Percentiles rank a stretch among this genome's conserved stretches.
Evolutionary conservation across 176 grass and related monocot species (phyloP).

Genomic region (Oropetium thomaeum): DNA sequence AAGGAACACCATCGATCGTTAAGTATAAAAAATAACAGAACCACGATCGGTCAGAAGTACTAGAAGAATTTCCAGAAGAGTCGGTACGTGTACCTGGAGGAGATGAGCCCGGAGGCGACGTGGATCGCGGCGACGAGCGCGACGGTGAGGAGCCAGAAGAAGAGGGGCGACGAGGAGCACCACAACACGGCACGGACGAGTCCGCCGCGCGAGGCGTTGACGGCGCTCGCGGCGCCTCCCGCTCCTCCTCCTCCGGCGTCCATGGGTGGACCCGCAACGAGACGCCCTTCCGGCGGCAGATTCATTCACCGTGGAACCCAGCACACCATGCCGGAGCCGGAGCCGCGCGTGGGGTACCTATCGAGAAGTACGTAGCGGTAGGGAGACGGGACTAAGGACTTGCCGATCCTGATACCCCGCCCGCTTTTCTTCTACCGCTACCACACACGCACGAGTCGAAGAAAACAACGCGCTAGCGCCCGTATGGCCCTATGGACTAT

Average conservation of each 20-base stretch:
- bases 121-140: conserved; percentile 51
- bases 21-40: background rate
- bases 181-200: conserved; percentile 26
- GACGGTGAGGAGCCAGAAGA: conserved; percentile 57
- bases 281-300: background rate
- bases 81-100: conserved; percentile 22
- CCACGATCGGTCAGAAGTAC: conserved; percentile 3
- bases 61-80: background rate
- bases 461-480: conserved; percentile 45
- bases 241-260: background rate
- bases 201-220: background rate
- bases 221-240: background rate
- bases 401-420: conserved; percentile 3
- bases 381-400: background rate
- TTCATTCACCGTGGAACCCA: background rate
- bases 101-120: conserved; percentile 5
- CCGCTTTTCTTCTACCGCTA: background rate
- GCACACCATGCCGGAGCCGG: background rate
- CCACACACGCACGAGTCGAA: background rate
- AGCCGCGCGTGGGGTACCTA: too few species aligned
- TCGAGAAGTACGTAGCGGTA: background rate
- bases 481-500: too few species aligned
- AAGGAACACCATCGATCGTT: background rate
- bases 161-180: conserved; percentile 16
- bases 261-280: conserved; percentile 14